phyloP scores from a whole-genome alignment of 371 early-diverging fungal genomes.

The Rhizopus microsporus region DNA sequence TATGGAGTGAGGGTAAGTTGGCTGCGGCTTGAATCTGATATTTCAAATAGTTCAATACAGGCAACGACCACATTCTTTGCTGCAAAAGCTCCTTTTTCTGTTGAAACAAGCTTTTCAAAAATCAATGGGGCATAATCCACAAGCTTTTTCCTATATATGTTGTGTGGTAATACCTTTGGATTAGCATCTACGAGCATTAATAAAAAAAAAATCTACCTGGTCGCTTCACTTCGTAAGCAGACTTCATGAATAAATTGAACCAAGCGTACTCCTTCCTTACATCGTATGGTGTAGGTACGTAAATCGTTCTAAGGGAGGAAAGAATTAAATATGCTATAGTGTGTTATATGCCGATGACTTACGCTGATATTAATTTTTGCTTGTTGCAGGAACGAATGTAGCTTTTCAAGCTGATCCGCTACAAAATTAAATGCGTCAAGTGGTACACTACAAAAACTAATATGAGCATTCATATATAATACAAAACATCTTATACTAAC shows the following conservation, averaged over 20 bases:
- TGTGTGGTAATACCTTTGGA: not conserved
- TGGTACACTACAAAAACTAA: not conserved
- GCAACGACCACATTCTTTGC: conserved; percentile 5
- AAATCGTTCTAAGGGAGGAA: not conserved
- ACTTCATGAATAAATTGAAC: not conserved
- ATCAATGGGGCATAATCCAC: not conserved
- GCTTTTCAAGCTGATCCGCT: not conserved
- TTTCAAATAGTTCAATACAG: conserved; percentile 1
- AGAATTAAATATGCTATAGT: not conserved
- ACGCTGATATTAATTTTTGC: not conserved
- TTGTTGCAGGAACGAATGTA: not conserved
- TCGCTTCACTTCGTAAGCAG: not conserved
- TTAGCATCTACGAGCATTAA: not conserved
- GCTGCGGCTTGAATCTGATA: not conserved
- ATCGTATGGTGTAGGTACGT: not conserved
- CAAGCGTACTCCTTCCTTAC: not conserved
- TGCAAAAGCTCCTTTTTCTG: conserved; percentile 11
- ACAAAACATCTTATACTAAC: conserved; percentile 2
- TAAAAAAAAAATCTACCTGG: not conserved
- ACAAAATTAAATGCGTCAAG: not conserved
- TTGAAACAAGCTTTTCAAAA: conserved; percentile 19
- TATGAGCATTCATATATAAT: not conserved
- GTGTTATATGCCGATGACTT: not conserved
- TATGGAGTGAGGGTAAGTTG: conserved; percentile 8
- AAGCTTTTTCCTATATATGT: not conserved